phyloP scores from a whole-genome alignment of 1,284 basidiomycete species.

The Cutaneotrichosporon dermatis region DNA sequence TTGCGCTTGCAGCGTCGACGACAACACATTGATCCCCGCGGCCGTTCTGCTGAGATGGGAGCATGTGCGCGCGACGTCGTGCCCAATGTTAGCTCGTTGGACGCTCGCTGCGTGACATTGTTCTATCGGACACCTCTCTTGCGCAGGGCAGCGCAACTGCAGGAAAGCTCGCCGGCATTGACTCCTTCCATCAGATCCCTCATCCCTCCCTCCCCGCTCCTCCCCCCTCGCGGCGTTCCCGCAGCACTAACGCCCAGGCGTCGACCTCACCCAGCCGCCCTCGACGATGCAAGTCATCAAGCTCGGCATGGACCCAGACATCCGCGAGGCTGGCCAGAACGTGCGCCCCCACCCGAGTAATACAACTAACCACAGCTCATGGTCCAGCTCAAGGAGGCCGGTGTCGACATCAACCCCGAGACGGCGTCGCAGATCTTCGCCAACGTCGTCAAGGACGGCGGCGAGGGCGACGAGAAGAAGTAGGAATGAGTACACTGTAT shows the following conservation, averaged over 20 bases:
- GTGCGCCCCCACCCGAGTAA: constrained; percentile 17
- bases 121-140: too few species aligned
- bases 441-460: constrained; percentile 10
- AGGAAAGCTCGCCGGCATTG: too few species aligned
- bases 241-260: constrained; percentile 20
- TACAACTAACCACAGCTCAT: constrained; percentile 26
- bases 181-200: not conserved
- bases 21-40: too few species aligned
- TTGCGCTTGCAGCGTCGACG: too few species aligned
- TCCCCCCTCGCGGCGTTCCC: not conserved
- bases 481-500: too few species aligned
- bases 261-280: constrained; percentile 33
- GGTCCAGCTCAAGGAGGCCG: constrained; percentile 36
- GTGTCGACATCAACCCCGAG: constrained; percentile 33
- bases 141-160: too few species aligned
- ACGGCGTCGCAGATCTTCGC: constrained; percentile 19
- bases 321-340: constrained; percentile 34
- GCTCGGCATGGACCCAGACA: constrained; percentile 38
- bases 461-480: not conserved
- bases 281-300: constrained; percentile 37
- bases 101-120: too few species aligned
- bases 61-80: too few species aligned
- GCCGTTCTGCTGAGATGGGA: too few species aligned
- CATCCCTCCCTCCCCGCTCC: not conserved
- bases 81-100: too few species aligned